Conservation (phyloP, 2,329 filamentous ascomycete species). For the Aspergillus ochraceus region DNA sequence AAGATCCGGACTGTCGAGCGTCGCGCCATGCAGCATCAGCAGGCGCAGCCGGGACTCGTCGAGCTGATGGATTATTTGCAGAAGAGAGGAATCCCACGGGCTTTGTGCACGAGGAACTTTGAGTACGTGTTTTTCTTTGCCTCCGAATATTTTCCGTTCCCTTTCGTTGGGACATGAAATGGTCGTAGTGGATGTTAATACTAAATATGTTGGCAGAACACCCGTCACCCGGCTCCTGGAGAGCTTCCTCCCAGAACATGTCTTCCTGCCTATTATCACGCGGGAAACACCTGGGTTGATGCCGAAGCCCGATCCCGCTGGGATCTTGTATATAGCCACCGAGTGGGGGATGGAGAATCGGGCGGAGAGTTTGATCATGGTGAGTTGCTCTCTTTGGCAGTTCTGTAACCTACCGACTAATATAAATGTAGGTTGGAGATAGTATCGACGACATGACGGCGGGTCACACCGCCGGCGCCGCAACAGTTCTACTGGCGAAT, state of each 20-base stretch:
- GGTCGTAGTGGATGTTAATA: too few relatives aligned
- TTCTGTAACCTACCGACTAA: background rate
- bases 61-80: conserved; percentile 82
- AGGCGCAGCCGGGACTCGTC: conserved; percentile 76
- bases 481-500: conserved; percentile 85
- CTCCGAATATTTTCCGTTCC: background rate
- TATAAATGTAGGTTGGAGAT: conserved; percentile 57
- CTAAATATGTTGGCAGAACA: conserved; percentile 23
- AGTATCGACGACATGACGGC: conserved; percentile 92
- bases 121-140: conserved; percentile 51
- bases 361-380: conserved; percentile 43
- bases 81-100: conserved; percentile 65
- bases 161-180: background rate
- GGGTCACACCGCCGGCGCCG: conserved; percentile 77
- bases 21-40: conserved; percentile 74
- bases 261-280: conserved; percentile 79
- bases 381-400: conserved; percentile 14
- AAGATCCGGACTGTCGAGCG: conserved; percentile 79
- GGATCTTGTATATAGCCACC: conserved; percentile 80
- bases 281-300: conserved; percentile 66
- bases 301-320: conserved; percentile 85
- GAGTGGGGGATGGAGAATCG: conserved; percentile 65
- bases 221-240: conserved; percentile 53
- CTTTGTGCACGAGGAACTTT: conserved; percentile 93
- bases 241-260: conserved; percentile 68